These are phyloP conservation scores for Inonotus hispidus DNA, from an alignment of 1,284 basidiomycete genomes.

Conservation along the genomic window DNA sequence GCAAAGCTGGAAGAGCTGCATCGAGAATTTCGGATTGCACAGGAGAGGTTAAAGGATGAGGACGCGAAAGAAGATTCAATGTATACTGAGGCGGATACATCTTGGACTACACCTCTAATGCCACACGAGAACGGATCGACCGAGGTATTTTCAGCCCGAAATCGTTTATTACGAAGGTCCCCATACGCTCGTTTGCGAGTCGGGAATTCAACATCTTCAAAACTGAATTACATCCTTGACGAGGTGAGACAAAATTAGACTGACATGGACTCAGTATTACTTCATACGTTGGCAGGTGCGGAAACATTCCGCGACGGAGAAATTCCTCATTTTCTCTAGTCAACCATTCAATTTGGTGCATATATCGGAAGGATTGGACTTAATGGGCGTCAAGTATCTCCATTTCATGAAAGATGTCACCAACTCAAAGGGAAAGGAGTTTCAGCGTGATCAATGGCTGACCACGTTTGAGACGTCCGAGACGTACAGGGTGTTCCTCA, in stretches of 20 bases:
- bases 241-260: conserved; percentile 41
- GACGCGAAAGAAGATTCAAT: conserved; percentile 19
- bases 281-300: conserved; percentile 41
- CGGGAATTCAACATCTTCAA: conserved; percentile 57
- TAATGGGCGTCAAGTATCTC: conserved; percentile 56
- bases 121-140: background rate
- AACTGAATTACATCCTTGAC: conserved; percentile 68
- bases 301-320: conserved; percentile 51
- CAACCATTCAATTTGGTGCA: conserved; percentile 67
- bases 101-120: background rate
- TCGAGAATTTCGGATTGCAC: conserved; percentile 35
- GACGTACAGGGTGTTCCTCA: conserved; percentile 62
- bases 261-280: background rate
- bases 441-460: conserved; percentile 50
- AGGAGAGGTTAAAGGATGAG: conserved; percentile 23
- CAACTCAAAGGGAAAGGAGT: background rate
- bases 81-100: conserved; percentile 12
- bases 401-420: conserved; percentile 41
- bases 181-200: conserved; percentile 44
- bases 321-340: conserved; percentile 79
- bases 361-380: conserved; percentile 63
- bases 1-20: conserved; percentile 44
- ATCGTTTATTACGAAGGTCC: conserved; percentile 27
- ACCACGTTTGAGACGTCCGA: conserved; percentile 73
- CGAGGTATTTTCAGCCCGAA: background rate